Base-by-base conservation (phyloP, 306 rosid genomes). In the Boehmeria nivea region DNA sequence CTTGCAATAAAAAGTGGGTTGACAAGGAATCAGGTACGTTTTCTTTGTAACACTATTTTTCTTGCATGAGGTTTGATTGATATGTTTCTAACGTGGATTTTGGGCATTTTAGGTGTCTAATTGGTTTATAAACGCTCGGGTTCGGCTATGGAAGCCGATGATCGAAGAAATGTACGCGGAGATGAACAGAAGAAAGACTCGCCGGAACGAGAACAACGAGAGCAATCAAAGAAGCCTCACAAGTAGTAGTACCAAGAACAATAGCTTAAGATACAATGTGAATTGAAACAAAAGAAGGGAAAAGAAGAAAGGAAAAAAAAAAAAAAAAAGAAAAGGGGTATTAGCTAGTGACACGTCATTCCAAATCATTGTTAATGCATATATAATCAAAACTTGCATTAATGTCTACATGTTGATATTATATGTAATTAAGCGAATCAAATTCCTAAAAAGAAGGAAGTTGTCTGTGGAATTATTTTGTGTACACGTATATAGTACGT, bases 91-190 rank as follows among this genome's bases (percentile, higher is more conserved):
- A 33, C 11, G 23, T 28, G 40, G 23, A 15, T 55, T 14, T 37
- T 50, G 31, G 31, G 18, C 20, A 5, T 19, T 48, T 5, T 66
- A 89, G 95, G 97, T 90, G 43, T 86, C 97, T 0, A 89, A 89
- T 67, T 89, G 97, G 97, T 89, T 89, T 60, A 89, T 86, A 61
- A 89, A 89, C 64, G 97, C 97, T 10, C 87, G 97, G 1, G 97
- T 90, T 15, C 65, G 97, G 51, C 73, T 90, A 49, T 90, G 97
- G 97, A 90, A 90, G 64, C 97, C 97, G 0, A 81, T 90, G 95
- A 86, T 90, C 4, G 97, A 90, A 43, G 97, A 90, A 71, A 90
- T 90, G 97, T 84, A 90, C 42, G 75, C 95, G 1, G 97, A 90
- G 71, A 81, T 90, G 86, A 90, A 73, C 71, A 64, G 83, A 70